Base-by-base conservation (phyloP, 1,284 basidiomycete species). In the Malassezia yamatoensis region DNA sequence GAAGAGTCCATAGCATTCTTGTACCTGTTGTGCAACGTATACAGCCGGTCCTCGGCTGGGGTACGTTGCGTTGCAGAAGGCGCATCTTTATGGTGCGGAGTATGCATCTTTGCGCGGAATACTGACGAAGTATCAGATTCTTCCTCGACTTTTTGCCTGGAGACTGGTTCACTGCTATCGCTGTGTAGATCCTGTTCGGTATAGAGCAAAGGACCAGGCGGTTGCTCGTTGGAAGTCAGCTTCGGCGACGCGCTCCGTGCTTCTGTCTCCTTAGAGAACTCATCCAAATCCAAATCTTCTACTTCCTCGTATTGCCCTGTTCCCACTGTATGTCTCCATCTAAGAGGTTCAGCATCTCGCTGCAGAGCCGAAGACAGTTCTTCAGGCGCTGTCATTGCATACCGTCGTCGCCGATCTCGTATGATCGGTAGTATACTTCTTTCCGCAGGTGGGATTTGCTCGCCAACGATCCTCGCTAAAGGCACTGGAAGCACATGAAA, bases 351-450 rank as follows among this genome's bases (percentile, higher is more conserved):
- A 12, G 8, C 1, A 1, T 3, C 13, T 12, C 51, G 49, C 33
- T 52, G 54, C 35, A 36, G 33, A 6, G 13, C 40, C 8, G 35
- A 36, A 33, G 37, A 38, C 6, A 57, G 53, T 39, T 48, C 40
- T 15, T 53, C 48, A 7, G 55, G 50, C 20, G 18, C 40, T 2
- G 20, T 18, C 39, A 48, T 43, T n/a, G 40, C 50, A 20, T 24
- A 58, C 0, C 18, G 36, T 13, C 55, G 44, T 11, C 55, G 50
- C 18, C 55, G 50, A 18, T 52, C 50, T 10, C 55, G 55, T 16
- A 58, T 38, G 10, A 34, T 35, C 4, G 55, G 18, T 10, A 37
- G 18, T 7, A 11, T 13, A 20, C 39, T 43, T 13, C 55, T 50
- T 38, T 53, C 16, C 24, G 33, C 38, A 5, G 55, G 50, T 35